Base-by-base conservation (phyloP, 2,329 filamentous ascomycete genomes). In the Phialocephala subalpina region DNA sequence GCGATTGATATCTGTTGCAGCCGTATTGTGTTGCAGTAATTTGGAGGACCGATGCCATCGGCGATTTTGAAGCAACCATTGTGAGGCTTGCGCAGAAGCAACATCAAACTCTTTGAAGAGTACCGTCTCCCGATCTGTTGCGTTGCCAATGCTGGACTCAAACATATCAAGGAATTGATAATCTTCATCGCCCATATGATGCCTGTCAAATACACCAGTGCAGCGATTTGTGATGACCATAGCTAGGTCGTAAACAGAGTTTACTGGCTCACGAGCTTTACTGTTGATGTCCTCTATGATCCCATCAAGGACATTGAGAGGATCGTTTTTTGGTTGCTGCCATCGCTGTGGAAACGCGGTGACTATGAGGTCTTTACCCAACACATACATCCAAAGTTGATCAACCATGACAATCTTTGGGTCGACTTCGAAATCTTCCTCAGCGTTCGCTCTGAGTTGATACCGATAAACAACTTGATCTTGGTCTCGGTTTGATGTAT, bases 351-450 rank as follows among this genome's bases (percentile, higher is more conserved):
- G 79, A 55, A 73, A 74, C 4, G 67, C 53, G 7, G 69, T 73
- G 1, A 72, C 66, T 4, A 73, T 67, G 29, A 72, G 56, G 27
- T 70, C 63, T 64, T 75, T 70, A 29, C 80, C 80, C 0, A 81
- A 66, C 27, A 82, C 75, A 79, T 79, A 82, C 74, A 82, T 75
- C 80, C 80, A 82, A 0, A 82, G 74, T 60, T 82, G 80, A 42
- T 82, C 80, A 0, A 81, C 79, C 80, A 82, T 82, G 6, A 82
- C 66, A 2, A 82, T 69, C 18, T 70, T 72, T 6, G 72, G 71
- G 49, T 74, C 67, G 38, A 66, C 55, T 1, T 69, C 62, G 12
- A 61, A 40, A 29, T 60, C 63, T 42, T 58, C 42, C 5, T 59
- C 36, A 38, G 59, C 63, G 45, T 63, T 63, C 12, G 64, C 62